phyloP scores from a whole-genome alignment of 106 monocot species.

The Platanthera guangdongensis region DNA sequence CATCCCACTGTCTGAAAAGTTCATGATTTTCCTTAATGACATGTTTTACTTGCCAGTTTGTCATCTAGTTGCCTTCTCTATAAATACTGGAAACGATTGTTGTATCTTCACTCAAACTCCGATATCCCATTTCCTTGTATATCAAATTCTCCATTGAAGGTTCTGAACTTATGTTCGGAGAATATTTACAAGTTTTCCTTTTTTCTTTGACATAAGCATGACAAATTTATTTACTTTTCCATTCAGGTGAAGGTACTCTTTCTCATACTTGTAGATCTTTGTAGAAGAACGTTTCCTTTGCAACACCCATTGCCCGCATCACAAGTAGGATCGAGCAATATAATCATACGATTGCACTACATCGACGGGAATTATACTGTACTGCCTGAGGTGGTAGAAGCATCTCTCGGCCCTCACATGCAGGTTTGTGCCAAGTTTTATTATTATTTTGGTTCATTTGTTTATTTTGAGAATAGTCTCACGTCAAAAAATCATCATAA shows the following conservation, averaged over 20 bases:
- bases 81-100: too few species aligned
- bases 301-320: slow-evolving; percentile 80
- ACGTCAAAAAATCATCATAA: too few species aligned
- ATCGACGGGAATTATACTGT: slow-evolving; percentile 99
- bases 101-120: too few species aligned
- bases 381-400: slow-evolving; percentile 96
- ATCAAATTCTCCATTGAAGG: too few species aligned
- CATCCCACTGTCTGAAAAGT: too few species aligned
- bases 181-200: too few species aligned
- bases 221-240: background rate
- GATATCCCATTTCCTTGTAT: too few species aligned
- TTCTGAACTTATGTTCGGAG: too few species aligned
- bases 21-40: too few species aligned
- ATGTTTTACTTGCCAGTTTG: too few species aligned
- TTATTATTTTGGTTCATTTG: background rate
- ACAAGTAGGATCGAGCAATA: slow-evolving; percentile 74
- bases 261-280: slow-evolving; percentile 92
- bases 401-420: slow-evolving; percentile 92
- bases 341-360: slow-evolving; percentile 83
- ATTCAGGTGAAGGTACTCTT: slow-evolving; percentile 90
- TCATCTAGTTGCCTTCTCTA: too few species aligned
- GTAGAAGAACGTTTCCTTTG: slow-evolving; percentile 63
- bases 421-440: slow-evolving; percentile 40
- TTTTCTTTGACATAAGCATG: background rate
- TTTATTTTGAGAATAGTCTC: too few species aligned